Percentiles rank a stretch among this genome's conserved stretches.
phyloP scores from a whole-genome alignment of 2,329 filamentous ascomycete species.

The Fusarium pseudonygamai region DNA sequence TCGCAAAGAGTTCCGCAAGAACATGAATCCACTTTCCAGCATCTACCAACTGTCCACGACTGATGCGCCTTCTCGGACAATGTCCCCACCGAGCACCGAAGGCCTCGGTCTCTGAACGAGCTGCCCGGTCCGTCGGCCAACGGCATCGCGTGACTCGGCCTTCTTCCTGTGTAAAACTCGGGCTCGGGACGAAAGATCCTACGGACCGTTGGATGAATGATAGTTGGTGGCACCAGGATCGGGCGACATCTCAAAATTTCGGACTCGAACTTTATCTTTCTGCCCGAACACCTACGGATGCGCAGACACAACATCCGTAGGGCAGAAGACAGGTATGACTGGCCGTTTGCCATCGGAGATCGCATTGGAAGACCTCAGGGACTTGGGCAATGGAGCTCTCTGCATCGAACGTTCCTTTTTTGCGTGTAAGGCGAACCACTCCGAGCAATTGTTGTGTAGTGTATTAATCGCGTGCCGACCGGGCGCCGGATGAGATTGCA shows the following conservation, averaged over 20 bases:
- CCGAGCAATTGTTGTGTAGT: background rate
- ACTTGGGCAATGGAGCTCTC: background rate
- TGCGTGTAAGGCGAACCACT: background rate
- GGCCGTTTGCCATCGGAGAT: background rate
- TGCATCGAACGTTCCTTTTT: background rate
- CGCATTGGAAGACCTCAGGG: background rate
- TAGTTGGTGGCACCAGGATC: background rate
- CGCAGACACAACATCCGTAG: background rate
- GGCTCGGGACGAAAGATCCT: background rate
- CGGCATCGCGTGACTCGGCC: background rate
- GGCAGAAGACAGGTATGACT: background rate
- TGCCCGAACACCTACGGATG: background rate
- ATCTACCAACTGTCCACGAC: too few relatives aligned
- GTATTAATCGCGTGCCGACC: background rate
- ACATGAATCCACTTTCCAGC: fast-evolving
- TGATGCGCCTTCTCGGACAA: background rate
- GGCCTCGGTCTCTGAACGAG: background rate
- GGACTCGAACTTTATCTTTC: background rate
- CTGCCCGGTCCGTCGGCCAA: background rate
- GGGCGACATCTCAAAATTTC: background rate
- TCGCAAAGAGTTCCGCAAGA: fast-evolving
- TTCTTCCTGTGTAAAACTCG: background rate
- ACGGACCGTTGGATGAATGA: background rate
- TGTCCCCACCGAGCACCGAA: background rate
- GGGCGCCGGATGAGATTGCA: background rate